Evolutionary conservation across 805 yeast genomes (phyloP), one percentile per base, ranked within the genome.

Genomic region (Wickerhamia fluorescens): DNA sequence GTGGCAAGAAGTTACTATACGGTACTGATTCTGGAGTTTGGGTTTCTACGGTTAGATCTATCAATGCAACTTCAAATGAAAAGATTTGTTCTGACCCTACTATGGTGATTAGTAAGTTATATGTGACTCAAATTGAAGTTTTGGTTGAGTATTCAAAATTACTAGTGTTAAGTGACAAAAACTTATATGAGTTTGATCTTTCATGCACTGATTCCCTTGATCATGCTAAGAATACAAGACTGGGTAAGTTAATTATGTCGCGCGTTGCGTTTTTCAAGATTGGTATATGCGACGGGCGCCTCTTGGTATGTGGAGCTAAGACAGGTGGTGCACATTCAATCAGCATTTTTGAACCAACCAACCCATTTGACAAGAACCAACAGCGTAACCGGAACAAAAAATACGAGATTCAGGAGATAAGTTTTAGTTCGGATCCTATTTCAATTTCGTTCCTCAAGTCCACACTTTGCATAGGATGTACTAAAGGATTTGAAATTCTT

Each of bases 401-500:
- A 47, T 67, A 68, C 32, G 84, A 79, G 30, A 68, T 75, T 9
- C 71, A 75, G 27, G 96, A 92, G 45, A 78, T 89, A 20, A 68
- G 69, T 16, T 86, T 92, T 51, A 77, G 75, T 25, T 80, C 94
- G 4, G 97, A 92, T 44, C 95, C 96, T 2, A 82, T 89, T 19
- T 81, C 94, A 6, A 79, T 92, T 11, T 87, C 95, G 15, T 89
- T 89, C 49, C 65, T 92, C 56, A 85, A 87, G 50, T 78, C 88
- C 4, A 83, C 81, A 47, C 61, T 92, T 38, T 89, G 96, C 63
- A 82, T 92, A 40, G 98, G 98, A 15, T 92, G 98, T 47, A 79
- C 95, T 16, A 85, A 81, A 52, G 98, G 98, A 0, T 92, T 92
- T 62, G 97, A 92, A 59, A 86, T 92, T 47, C 87, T 92, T 20